Evolutionary conservation across 2,329 filamentous ascomycete genomes (phyloP), one percentile per base, ranked within the genome.

Genomic region (Chalaropsis ovoidea): DNA sequence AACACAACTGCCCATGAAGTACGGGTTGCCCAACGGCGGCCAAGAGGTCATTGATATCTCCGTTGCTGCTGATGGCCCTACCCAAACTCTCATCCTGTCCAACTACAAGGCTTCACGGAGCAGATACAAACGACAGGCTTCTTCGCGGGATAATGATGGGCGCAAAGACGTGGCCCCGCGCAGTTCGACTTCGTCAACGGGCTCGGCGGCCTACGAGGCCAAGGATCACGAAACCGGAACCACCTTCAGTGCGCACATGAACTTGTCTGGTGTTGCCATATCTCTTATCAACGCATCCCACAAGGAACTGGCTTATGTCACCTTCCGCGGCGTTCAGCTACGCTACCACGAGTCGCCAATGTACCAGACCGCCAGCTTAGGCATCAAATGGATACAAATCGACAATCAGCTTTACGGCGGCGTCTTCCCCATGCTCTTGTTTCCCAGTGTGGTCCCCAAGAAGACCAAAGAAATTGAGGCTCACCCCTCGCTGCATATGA

Each of bases 361-460:
- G 17, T 96, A 96, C 72, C 94, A 99, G 75, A 97, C 91, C 0
- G 77, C 96, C 68, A 93, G 90, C 61, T 80, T 94, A 62, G 89
- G 90, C 0, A 87, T 97, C 73, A 97, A 99, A 75, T 99, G 95
- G 95, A 94, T 99, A 35, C 94, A 99, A 75, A 89, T 99, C 70
- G 94, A 99, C 76, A 99, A 99, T 71, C 94, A 99, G 75, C 83
- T 99, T 15, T 99, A 99, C 72, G 95, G 95, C 35, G 94, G 95
- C 31, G 92, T 99, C 70, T 99, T 99, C 80, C 94, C 94, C 0
- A 95, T 99, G 77, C 85, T 99, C 39, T 80, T 99, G 66, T 99
- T 99, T 74, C 94, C 94, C 5, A 96, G 92, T 76, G 94, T 99
- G 10, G 94, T 99, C 17, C 93, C 94, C 0, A 97, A 97, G 81